Evolutionary conservation across 2,329 filamentous ascomycete genomes (phyloP).

Genomic region (Orbilia ellipsospora): DNA sequence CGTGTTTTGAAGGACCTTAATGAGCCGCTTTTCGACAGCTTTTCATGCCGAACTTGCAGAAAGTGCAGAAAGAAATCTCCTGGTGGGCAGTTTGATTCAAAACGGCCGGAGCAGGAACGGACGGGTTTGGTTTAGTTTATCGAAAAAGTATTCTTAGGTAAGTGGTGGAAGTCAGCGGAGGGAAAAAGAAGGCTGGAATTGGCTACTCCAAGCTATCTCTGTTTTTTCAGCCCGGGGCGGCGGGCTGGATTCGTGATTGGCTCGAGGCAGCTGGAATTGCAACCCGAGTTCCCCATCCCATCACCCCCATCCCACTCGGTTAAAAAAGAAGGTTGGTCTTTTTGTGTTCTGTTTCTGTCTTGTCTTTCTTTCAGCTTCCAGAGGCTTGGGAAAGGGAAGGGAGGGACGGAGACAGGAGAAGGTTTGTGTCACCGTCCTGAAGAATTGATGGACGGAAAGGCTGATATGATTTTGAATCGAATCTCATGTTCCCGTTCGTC

Average conservation of each 20-base stretch:
- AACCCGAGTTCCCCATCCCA: constrained; percentile 37
- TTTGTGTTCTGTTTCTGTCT: too few species aligned
- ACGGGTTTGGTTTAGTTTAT: background rate
- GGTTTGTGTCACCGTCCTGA: too few species aligned
- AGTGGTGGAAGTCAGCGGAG: background rate
- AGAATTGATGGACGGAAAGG: too few species aligned
- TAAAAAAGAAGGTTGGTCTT: constrained; percentile 11
- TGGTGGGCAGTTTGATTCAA: background rate
- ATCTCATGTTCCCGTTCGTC: too few species aligned
- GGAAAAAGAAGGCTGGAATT: constrained; percentile 8
- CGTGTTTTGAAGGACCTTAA: too few species aligned
- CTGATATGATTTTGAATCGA: too few species aligned
- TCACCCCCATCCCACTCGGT: constrained; percentile 12
- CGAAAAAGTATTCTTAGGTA: background rate
- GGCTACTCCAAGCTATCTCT: background rate
- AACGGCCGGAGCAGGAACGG: background rate
- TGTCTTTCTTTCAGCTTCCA: too few species aligned
- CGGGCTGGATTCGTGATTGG: constrained; percentile 20
- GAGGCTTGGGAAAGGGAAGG: too few species aligned
- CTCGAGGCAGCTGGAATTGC: constrained; percentile 30
- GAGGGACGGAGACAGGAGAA: too few species aligned
- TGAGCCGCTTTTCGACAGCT: background rate
- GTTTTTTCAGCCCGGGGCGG: background rate
- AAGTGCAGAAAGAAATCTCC: background rate
- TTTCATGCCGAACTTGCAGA: background rate